phyloP scores from a whole-genome alignment of 2,329 filamentous ascomycete genomes.

The Huntiella savannae region DNA sequence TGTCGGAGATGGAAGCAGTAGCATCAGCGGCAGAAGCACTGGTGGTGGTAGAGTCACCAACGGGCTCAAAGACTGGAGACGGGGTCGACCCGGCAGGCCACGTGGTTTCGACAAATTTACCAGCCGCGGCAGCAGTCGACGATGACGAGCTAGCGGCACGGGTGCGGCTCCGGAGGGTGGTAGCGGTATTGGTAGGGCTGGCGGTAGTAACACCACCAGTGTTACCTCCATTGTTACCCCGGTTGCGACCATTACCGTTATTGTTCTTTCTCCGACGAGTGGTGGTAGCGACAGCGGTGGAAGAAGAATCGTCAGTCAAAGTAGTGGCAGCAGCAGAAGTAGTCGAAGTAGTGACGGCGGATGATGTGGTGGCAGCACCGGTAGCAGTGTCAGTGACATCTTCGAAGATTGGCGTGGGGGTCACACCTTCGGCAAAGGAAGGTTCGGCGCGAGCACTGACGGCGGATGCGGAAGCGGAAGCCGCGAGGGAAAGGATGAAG shows the following conservation, averaged over 20 bases:
- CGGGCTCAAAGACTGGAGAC: constrained; percentile 2
- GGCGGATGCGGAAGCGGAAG: constrained; percentile 1
- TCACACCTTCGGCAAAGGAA: constrained; percentile 3
- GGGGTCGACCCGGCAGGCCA: not conserved
- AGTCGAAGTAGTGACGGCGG: not conserved
- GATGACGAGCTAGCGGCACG: not conserved
- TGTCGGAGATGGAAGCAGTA: not conserved
- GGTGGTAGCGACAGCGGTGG: not conserved
- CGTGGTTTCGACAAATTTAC: not conserved
- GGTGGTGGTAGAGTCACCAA: not conserved
- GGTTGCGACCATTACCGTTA: not conserved
- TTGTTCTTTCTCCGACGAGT: not conserved
- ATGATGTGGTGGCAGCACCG: not conserved
- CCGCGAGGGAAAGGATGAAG: constrained; percentile 4
- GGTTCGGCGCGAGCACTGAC: constrained; percentile 5
- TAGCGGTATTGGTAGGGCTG: not conserved
- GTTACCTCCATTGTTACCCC: not conserved
- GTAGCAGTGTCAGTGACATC: not conserved
- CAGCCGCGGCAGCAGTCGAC: not conserved
- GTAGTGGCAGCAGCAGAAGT: not conserved
- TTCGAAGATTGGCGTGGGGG: constrained; percentile 10
- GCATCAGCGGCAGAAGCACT: not conserved
- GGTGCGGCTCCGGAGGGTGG: not conserved
- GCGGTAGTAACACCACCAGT: not conserved
- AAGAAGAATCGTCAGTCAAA: not conserved